Evolutionary conservation across 2,329 filamentous ascomycete species (phyloP), one percentile per base, ranked within the genome.

Genomic region (Pseudopyrenochaeta lycopersici): DNA sequence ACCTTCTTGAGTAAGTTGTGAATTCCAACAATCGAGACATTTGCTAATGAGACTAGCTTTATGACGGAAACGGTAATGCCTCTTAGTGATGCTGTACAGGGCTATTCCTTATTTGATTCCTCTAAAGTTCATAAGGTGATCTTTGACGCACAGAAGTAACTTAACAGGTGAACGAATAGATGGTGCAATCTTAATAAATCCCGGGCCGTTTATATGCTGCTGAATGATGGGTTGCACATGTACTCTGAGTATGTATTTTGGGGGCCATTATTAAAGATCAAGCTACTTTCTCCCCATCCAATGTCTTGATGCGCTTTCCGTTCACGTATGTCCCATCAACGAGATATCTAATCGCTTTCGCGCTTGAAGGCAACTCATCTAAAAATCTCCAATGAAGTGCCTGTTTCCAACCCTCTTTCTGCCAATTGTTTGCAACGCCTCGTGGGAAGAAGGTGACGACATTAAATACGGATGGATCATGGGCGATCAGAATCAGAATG

Each of bases 51-150:
- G 29, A 23, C 12, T 53, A 78, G 77, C 7, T 84, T 84, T 66
- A 78, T 84, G 75, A 78, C 79, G 14, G 80, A 82, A 42, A 81
- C 81, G 71, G 77, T 82, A 31, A 82, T 83, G 80, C 73, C 76
- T 20, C 58, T 84, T 60, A 77, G 77, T 36, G 71, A 82, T 43
- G 81, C 81, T 7, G 76, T 82, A 43, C 79, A 82, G 69, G 81
- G 80, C 4, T 84, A 84, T 55, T 78, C 80, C 40, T 64, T 82
- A 18, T 84, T 84, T 63, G 80, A 84, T 66, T 78, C 79, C 70
- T 79, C 81, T 76, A 79, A 83, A 73, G 80, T 77, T 38, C 80
- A 82, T 59, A 84, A 84, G 70, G 77, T 83, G 23, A 76, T 83
- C 7, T 84, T 84, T 61, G 77, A 80, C 58, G 77, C 77, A 29